Evolutionary conservation across 768 basidiomycete genomes (phyloP), one percentile per base, ranked within the genome.

Genomic region (Agaricus subrufescens): DNA sequence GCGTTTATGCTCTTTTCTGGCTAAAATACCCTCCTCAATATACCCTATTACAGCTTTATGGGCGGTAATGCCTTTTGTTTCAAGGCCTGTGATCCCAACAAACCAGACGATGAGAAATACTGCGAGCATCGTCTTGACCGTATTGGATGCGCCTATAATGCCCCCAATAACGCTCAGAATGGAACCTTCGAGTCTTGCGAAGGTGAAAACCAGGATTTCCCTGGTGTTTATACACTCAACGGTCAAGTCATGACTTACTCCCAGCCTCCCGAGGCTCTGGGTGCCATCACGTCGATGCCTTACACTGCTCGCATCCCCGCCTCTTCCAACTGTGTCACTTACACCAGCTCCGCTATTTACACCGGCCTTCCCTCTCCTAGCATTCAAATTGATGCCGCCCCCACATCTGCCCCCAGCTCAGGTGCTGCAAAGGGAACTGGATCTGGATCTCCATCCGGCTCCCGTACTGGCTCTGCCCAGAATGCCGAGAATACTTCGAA

Each of bases 51-150:
- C 6, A 53, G 25, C 29, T 42, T 56, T 31, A 58, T 60, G 48
- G 48, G 48, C 34, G 48, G 48, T 23, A 50, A 50, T 19, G 14
- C 19, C 5, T 50, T 50, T 19, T 64, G 61, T 59, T 51, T 64
- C 29, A 60, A 64, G 40, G 61, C 59, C 26, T 62, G 59, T 53
- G 61, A 60, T 44, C 59, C 59, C 23, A 58, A 53, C 2, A 72
- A 72, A 12, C 62, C 78, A 34, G 76, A 83, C 60, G 75, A 78
- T 1, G 72, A 75, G 3, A 66, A 73, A 26, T 79, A 69, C 63
- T 92, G 90, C 73, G 73, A 89, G 65, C 86, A 93, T 75, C 76
- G 81, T 58, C 85, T 73, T 51, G 88, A 90, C 63, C 86, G 85
- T 60, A 84, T 90, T 51, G 91, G 91, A 3, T 85, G 86, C 60